Evolutionary conservation across 2,329 filamentous ascomycete genomes (phyloP), one percentile per base, ranked within the genome.

Genomic region (Cyphellophora europaea): DNA sequence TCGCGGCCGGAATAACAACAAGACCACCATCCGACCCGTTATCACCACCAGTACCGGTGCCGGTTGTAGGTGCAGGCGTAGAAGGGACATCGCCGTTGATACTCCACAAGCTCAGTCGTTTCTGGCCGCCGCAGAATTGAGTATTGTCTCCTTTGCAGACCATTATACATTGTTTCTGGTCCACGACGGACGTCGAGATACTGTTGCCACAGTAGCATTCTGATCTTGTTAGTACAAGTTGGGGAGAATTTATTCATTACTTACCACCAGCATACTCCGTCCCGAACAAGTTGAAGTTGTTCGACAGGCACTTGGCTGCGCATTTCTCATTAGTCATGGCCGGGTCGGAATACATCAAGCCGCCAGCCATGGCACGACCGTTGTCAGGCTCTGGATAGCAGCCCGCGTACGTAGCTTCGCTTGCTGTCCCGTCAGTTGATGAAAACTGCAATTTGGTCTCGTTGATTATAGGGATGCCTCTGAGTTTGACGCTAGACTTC

Each of bases 311-410:
- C 32, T 40, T 44, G 11, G 42, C 30, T 5, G 42, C 38, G 33
- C 48, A 72, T 10, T 35, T 41, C 37, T 50, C 49, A 6, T 48
- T 40, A 6, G 72, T 75, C 49, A 73, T 56, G 32, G 27, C 65
- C 5, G 56, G 48, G 38, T 77, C 69, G n/a, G 66, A 54, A 52
- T 72, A 66, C 37, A 52, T 37, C 5, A 33, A 29, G 2, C 39
- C 42, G n/a, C n/a, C n/a, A 13, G 19, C 23, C 23, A 43, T 29
- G 16, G 38, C 48, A 34, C 29, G 36, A 60, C 5, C 29, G 25
- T 36, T 43, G 3, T 43, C 35, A 36, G 59, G 58, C 44, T 61
- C 57, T 4, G 44, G 32, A 55, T 56, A 69, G 52, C 67, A 71
- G 33, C 65, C 66, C n/a, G 33, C 34, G 29, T 48, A 48, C 1